Evolutionary conservation across 495 filamentous ascomycete genomes (phyloP).

Genomic region (Parachaetomium inaequale): DNA sequence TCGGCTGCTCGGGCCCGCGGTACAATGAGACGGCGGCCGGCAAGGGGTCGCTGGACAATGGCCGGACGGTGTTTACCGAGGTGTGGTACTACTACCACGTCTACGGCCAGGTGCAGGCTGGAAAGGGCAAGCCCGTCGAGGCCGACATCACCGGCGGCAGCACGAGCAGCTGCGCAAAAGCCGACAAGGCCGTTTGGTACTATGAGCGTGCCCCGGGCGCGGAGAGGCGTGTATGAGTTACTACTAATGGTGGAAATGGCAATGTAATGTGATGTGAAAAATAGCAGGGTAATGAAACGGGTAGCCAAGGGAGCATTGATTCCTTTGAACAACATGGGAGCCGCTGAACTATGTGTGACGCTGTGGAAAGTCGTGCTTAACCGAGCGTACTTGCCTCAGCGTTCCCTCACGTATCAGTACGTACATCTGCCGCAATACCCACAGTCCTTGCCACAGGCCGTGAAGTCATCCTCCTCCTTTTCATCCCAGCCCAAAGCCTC

Average conservation of each 20-base stretch:
- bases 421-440: neutral
- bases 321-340: no score
- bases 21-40: constrained; percentile 47
- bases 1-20: constrained; percentile 46
- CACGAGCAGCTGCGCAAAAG: constrained; percentile 40
- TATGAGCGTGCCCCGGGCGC: constrained; percentile 36
- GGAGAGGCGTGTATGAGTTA: constrained; percentile 8
- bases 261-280: neutral
- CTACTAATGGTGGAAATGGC: neutral
- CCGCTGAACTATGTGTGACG: no score
- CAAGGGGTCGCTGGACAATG: constrained; percentile 41
- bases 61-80: constrained; percentile 45
- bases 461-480: neutral
- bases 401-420: neutral
- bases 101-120: constrained; percentile 43
- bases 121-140: constrained; percentile 38
- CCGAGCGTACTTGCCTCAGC: no score
- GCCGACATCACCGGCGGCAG: constrained; percentile 36
- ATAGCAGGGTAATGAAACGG: no score
- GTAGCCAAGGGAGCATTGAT: no score
- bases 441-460: neutral
- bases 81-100: constrained; percentile 52
- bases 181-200: constrained; percentile 41
- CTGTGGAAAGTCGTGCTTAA: no score
- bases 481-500: neutral